Evolutionary conservation across 1,284 basidiomycete genomes (phyloP).

Genomic region (Apiotrichum siamense): DNA sequence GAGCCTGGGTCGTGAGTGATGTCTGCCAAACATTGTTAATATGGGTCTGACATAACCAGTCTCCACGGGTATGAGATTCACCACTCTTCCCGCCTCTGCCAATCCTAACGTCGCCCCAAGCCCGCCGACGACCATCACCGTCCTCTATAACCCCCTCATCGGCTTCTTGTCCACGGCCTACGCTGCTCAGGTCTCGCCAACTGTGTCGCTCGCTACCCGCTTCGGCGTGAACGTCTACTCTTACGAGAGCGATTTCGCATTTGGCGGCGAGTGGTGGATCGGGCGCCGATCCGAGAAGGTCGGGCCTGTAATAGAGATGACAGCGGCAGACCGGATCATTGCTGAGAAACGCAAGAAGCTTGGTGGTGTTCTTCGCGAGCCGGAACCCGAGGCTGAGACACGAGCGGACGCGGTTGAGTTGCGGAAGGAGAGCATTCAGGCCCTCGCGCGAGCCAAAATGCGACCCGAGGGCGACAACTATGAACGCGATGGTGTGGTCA

Average conservation of each 20-base stretch:
- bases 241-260: slow-evolving; percentile 90
- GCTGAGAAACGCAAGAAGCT: slow-evolving; percentile 9
- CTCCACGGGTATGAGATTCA: slow-evolving; percentile 87
- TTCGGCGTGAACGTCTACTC: slow-evolving; percentile 97
- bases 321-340: slow-evolving; percentile 3
- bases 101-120: slow-evolving; percentile 48
- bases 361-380: slow-evolving; percentile 13
- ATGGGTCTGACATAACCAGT: slow-evolving; percentile 51
- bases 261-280: slow-evolving; percentile 93
- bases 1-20: slow-evolving; percentile 74
- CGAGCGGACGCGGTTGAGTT: background rate
- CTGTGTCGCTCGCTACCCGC: slow-evolving; percentile 80
- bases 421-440: background rate
- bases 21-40: background rate
- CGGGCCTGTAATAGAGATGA: slow-evolving; percentile 11
- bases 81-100: slow-evolving; percentile 46
- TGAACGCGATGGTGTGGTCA: slow-evolving; percentile 65
- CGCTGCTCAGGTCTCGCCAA: slow-evolving; percentile 75
- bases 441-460: background rate
- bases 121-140: slow-evolving; percentile 86
- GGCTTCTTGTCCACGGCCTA: slow-evolving; percentile 90
- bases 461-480: slow-evolving; percentile 1
- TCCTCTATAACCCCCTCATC: slow-evolving; percentile 93
- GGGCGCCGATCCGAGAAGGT: slow-evolving; percentile 46
- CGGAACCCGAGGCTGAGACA: background rate